Percentiles rank a stretch among this genome's conserved stretches.
phyloP scores from a whole-genome alignment of 2,329 filamentous ascomycete species.

The Rutstroemia sp. region DNA sequence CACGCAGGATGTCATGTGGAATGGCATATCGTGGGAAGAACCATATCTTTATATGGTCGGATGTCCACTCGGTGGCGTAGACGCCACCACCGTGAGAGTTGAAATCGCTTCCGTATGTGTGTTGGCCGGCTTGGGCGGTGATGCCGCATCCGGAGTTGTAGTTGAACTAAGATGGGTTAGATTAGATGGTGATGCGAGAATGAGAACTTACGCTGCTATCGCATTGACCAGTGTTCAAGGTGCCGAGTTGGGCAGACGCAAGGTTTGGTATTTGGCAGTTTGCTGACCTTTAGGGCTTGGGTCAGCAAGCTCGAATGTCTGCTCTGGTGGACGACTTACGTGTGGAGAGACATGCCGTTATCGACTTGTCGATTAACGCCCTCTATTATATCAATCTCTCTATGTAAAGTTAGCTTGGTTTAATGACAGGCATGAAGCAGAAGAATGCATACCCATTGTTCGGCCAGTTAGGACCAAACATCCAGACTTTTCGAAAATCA shows the following conservation, averaged over 20 bases:
- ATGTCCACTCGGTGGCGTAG: constrained; percentile 64
- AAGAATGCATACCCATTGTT: not conserved
- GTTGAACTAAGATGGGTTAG: not conserved
- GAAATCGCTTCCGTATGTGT: constrained; percentile 53
- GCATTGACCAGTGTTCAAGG: not conserved
- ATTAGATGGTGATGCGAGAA: not conserved
- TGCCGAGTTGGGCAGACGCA: not conserved
- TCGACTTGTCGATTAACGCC: not conserved
- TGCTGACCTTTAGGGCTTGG: not conserved
- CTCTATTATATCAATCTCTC: constrained; percentile 7
- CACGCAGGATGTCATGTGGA: constrained; percentile 57
- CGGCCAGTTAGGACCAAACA: constrained; percentile 4
- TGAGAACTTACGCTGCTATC: not conserved
- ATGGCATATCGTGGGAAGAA: constrained; percentile 53
- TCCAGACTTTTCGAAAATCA: not conserved
- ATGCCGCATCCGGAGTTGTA: constrained; percentile 10
- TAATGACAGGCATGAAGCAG: no score
- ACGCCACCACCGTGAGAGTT: constrained; percentile 59
- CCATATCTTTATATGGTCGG: constrained; percentile 59
- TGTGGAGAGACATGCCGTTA: constrained; percentile 5
- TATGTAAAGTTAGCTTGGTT: not conserved
- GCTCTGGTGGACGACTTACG: not conserved
- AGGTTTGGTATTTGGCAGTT: constrained; percentile 1
- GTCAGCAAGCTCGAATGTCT: not conserved
- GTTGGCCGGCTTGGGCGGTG: constrained; percentile 10